These are phyloP conservation scores for Heterobasidion irregulare DNA, from an alignment of 1,284 basidiomycete genomes.

Conservation along the genomic window DNA sequence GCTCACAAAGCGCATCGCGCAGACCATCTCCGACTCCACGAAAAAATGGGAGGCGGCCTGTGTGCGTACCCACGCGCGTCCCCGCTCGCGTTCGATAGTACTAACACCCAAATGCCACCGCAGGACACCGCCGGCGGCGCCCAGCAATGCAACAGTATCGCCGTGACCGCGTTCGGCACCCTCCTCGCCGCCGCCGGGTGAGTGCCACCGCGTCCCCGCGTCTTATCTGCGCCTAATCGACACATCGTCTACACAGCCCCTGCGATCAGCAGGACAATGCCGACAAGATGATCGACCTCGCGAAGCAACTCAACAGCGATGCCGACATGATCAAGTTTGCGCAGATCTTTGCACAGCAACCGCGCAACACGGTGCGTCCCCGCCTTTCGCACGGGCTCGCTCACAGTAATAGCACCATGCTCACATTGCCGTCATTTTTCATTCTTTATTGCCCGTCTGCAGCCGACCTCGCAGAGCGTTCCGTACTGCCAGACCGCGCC, in stretches of 20 bases:
- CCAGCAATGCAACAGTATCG: slow-evolving; percentile 42
- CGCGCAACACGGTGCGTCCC: slow-evolving; percentile 32
- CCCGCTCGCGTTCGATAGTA: slow-evolving; percentile 1
- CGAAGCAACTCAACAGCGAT: slow-evolving; percentile 46
- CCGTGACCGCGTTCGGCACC: slow-evolving; percentile 42
- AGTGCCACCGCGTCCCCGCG: neutral
- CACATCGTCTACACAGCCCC: slow-evolving; percentile 10
- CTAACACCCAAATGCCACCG: neutral
- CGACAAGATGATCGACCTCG: slow-evolving; percentile 52
- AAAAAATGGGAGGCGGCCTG: slow-evolving; percentile 31
- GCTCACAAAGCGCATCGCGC: slow-evolving; percentile 31
- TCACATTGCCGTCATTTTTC: neutral
- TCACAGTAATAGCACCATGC: too few relatives aligned
- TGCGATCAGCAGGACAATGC: slow-evolving; percentile 59
- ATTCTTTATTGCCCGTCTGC: neutral
- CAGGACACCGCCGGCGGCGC: slow-evolving; percentile 43
- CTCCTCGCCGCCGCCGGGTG: slow-evolving; percentile 41
- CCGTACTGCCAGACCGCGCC: slow-evolving; percentile 32
- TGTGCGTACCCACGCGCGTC: slow-evolving; percentile 15
- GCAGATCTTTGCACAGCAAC: slow-evolving; percentile 56
- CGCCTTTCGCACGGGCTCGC: neutral
- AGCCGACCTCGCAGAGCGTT: slow-evolving; percentile 28
- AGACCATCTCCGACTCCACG: slow-evolving; percentile 29
- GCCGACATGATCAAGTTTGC: slow-evolving; percentile 48
- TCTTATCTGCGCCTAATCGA: neutral